phyloP scores from a whole-genome alignment of 768 basidiomycete genomes.

The Tylopilus sp. region DNA sequence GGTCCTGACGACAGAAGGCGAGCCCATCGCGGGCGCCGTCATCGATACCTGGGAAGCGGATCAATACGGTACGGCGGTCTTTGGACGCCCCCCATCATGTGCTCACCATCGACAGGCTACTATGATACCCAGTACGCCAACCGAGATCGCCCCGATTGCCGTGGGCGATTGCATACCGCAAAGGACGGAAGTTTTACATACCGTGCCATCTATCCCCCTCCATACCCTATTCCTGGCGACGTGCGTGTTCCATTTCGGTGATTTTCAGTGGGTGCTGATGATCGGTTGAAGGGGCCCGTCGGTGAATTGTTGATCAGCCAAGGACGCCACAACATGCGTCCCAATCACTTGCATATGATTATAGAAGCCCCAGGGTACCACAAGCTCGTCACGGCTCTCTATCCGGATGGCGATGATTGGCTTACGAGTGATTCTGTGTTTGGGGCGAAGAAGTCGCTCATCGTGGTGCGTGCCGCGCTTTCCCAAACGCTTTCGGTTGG shows the following conservation, averaged over 20 bases:
- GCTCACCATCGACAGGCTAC: conserved; percentile 10
- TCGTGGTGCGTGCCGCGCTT: conserved; percentile 53
- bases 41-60: conserved; percentile 90
- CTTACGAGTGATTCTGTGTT: conserved; percentile 74
- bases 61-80: conserved; percentile 41
- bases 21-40: conserved; percentile 58
- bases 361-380: conserved; percentile 70
- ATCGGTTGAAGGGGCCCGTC: conserved; percentile 56
- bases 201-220: conserved; percentile 63
- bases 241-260: conserved; percentile 32
- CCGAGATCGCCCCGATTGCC: conserved; percentile 63
- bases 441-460: conserved; percentile 75
- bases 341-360: conserved; percentile 77
- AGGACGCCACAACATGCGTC: conserved; percentile 71
- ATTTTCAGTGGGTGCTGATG: conserved; percentile 8
- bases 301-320: conserved; percentile 54
- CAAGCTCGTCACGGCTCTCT: conserved; percentile 70
- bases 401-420: conserved; percentile 66
- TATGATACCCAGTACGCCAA: conserved; percentile 53
- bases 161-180: conserved; percentile 59
- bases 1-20: conserved; percentile 54
- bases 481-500: neutral
- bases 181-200: conserved; percentile 66
- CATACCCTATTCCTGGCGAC: conserved; percentile 78
- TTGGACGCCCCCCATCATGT: conserved; percentile 22